Evolutionary conservation across 2,329 filamentous ascomycete genomes (phyloP).

Genomic region (Hypoxylon sp.): DNA sequence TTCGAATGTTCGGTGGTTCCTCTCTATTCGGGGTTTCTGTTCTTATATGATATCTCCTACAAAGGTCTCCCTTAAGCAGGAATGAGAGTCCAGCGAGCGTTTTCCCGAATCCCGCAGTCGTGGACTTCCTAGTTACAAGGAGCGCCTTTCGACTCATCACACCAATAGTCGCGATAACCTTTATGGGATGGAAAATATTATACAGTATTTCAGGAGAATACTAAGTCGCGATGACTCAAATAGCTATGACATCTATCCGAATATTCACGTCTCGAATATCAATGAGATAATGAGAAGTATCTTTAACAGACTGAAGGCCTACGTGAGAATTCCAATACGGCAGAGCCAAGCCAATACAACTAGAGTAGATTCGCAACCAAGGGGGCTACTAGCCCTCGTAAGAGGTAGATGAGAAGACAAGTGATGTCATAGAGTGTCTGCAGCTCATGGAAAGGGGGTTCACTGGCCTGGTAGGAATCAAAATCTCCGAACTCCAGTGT

Average conservation of each 20-base stretch:
- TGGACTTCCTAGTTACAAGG: too few relatives aligned
- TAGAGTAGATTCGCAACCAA: not conserved
- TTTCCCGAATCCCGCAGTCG: too few relatives aligned
- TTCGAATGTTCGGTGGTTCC: not conserved
- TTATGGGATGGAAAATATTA: too few relatives aligned
- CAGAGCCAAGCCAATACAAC: not conserved
- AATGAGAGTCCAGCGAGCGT: not conserved
- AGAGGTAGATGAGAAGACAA: not conserved
- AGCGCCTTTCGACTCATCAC: too few relatives aligned
- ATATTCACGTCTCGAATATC: not conserved
- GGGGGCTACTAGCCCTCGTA: not conserved
- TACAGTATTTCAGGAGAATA: too few relatives aligned
- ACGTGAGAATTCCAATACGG: not conserved
- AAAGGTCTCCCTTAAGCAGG: not conserved
- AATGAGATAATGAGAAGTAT: not conserved
- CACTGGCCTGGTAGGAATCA: not conserved
- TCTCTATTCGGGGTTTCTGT: not conserved
- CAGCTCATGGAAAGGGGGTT: not conserved
- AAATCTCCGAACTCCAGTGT: slow-evolving; percentile 34
- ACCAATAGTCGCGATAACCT: too few relatives aligned
- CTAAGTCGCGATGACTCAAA: too few relatives aligned
- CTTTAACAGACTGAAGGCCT: not conserved
- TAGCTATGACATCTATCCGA: too few relatives aligned
- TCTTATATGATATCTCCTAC: not conserved
- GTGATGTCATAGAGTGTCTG: not conserved